These are phyloP conservation scores for Pichia sp. DNA, from an alignment of 1,139 yeast species.

Conservation along the genomic window DNA sequence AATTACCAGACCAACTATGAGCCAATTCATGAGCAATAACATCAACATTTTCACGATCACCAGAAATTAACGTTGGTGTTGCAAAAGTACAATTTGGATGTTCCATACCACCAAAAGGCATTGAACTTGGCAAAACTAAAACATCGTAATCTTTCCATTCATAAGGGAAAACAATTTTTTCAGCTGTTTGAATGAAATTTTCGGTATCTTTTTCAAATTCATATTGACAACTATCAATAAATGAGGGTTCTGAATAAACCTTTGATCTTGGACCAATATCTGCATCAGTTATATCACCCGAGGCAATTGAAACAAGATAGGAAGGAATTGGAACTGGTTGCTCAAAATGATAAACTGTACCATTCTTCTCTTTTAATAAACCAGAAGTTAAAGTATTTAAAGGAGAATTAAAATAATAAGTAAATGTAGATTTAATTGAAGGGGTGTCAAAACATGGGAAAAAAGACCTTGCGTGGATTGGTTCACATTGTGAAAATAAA, in stretches of 20 bases:
- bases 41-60: slow-evolving; percentile 80
- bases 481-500: slow-evolving; percentile 85
- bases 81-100: slow-evolving; percentile 88
- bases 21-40: slow-evolving; percentile 91
- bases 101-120: slow-evolving; percentile 97
- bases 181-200: slow-evolving; percentile 75
- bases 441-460: slow-evolving; percentile 94
- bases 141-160: slow-evolving; percentile 86
- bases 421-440: slow-evolving; percentile 63
- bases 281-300: slow-evolving; percentile 68
- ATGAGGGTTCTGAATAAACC: slow-evolving; percentile 72
- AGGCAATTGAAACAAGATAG: slow-evolving; percentile 77
- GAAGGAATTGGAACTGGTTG: slow-evolving; percentile 86
- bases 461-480: slow-evolving; percentile 83
- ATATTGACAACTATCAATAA: slow-evolving; percentile 61
- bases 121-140: slow-evolving; percentile 70
- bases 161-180: slow-evolving; percentile 68
- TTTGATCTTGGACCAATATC: slow-evolving; percentile 82
- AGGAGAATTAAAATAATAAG: slow-evolving; percentile 56
- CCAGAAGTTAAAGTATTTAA: slow-evolving; percentile 73
- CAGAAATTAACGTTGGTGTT: slow-evolving; percentile 82
- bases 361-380: slow-evolving; percentile 29
- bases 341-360: slow-evolving; percentile 38
- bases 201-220: slow-evolving; percentile 81
- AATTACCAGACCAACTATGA: slow-evolving; percentile 88